Base-by-base conservation (phyloP, 2,329 filamentous ascomycete genomes). In the Bretziella fagacearum region DNA sequence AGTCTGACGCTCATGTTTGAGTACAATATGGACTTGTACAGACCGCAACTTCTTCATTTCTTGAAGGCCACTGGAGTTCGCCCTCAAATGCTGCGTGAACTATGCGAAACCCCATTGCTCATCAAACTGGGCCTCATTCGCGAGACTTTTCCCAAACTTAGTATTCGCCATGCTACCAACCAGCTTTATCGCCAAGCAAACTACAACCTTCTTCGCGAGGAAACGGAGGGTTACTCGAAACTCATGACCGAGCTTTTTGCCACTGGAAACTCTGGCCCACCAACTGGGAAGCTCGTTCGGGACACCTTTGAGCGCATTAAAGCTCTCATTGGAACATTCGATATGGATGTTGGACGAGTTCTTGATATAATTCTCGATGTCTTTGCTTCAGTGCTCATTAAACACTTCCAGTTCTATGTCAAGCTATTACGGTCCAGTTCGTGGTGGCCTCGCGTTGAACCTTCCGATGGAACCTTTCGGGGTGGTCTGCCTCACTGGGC, bases 201-300 rank as follows among this genome's bases (percentile, higher is more conserved):
- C 61, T 96, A 94, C 67, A 98, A 98, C 57, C 67, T 98, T 6
- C 68, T 98, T 17, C 79, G 91, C 37, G 91, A 98, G 64, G 91
- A 98, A 62, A 85, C 85, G 0, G 91, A 98, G 63, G 91, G 93
- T 33, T 98, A 94, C 59, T 87, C 91, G 0, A 98, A 98, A 61
- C 74, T 98, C 40, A 78, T 94, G 51, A 95, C 89, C 0, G 91
- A 98, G 60, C 78, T 96, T 26, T 98, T 95, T 62, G 89, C 85
- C 6, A 93, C 83, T 1, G 84, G 82, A 56, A 79, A 79, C 55
- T 77, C 74, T 52, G 77, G 81, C 47, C 77, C 78, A 18, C 80
- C 81, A n/a, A 77, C 77, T 2, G 75, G 75, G 46, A 81, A 85
- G 52, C 73, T 82, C 29, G 84, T 89, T 2, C 78, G 83, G 55